Base-by-base conservation (phyloP, 345 rosid species). In the Psidium friedrichsthalianum region DNA sequence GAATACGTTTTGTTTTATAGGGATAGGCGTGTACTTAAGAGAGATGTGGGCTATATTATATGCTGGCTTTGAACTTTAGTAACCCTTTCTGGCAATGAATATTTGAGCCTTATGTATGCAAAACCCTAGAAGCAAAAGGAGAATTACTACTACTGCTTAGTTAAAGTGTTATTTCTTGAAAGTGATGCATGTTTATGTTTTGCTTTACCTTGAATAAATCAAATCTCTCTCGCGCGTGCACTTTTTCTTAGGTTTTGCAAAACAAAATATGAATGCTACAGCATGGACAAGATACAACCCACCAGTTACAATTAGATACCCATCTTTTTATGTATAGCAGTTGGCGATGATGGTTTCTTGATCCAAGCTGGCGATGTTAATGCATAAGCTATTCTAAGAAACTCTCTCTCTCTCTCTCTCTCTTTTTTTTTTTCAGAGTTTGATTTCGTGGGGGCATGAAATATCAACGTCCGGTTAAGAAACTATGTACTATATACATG, bases 371-470 rank as follows among this genome's bases (percentile, higher is more conserved):
- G 29, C 24, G 51, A 49, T 42, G 53, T 56, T 25, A 42, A 83
- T 83, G 53, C 55, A 83, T 58, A 58, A 74, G 44, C 29, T 32
- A 81, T 52, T 69, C 13, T 18, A 18, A 36, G 47, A 32, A 69
- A 69, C 44, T 32, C 47, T 18, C 4, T 18, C 8, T 56, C 6
- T 8, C 32, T 4, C 18, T 20, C 8, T 27, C 8, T 32, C 4
- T 16, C 8, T 44, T 1, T 8, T 7, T 1, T 8, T 7, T 7
- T 16, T 20, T 32, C 24, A 8, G 78, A 32, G 59, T 74, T 85
- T 42, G 86, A 85, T 85, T 85, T 74, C 82, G 86, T 85, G 83
- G 83, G 83, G 83, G 82, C 78, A 52, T 74, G 82, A 27, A 84
- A 64, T 12, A 36, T 84, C n/a, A 15, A 51, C 78, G 47, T 74